A percentile compares a stretch with the other conserved stretches of the same genome.
phyloP scores from a whole-genome alignment of 2,329 filamentous ascomycete genomes.

The Ophiostoma himal-ulmi region DNA sequence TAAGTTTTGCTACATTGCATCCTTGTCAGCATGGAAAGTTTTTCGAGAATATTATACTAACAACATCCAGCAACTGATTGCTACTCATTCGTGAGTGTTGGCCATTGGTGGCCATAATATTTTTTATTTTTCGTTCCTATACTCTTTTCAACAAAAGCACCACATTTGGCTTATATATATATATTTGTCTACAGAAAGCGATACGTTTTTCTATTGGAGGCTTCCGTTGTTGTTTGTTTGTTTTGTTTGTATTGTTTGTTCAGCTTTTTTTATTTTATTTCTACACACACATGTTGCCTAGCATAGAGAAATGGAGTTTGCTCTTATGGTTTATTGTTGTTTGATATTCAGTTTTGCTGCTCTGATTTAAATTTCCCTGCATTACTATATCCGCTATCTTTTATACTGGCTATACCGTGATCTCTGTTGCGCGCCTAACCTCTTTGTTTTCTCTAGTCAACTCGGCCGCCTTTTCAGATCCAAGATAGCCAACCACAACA shows the following conservation, averaged over 20 bases:
- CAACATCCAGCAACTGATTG: constrained; percentile 1
- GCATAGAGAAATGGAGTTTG: background rate
- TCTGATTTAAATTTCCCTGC: background rate
- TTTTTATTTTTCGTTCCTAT: background rate
- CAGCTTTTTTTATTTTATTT: background rate
- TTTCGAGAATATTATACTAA: background rate
- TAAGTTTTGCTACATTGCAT: background rate
- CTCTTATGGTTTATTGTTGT: background rate
- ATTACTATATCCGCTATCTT: background rate
- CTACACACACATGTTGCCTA: background rate
- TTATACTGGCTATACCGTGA: background rate
- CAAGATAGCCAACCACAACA: background rate
- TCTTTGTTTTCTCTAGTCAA: background rate
- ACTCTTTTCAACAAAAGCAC: background rate
- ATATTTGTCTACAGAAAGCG: background rate
- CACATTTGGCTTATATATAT: background rate
- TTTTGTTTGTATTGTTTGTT: background rate
- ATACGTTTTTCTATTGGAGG: background rate
- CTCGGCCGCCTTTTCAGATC: background rate
- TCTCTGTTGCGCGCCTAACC: background rate
- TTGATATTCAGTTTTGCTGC: background rate
- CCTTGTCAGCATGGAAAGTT: background rate
- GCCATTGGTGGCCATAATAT: background rate
- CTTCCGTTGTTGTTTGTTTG: background rate
- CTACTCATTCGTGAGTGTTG: background rate